Evolutionary conservation across 345 rosid genomes (phyloP).

Genomic region (Viola odorata): DNA sequence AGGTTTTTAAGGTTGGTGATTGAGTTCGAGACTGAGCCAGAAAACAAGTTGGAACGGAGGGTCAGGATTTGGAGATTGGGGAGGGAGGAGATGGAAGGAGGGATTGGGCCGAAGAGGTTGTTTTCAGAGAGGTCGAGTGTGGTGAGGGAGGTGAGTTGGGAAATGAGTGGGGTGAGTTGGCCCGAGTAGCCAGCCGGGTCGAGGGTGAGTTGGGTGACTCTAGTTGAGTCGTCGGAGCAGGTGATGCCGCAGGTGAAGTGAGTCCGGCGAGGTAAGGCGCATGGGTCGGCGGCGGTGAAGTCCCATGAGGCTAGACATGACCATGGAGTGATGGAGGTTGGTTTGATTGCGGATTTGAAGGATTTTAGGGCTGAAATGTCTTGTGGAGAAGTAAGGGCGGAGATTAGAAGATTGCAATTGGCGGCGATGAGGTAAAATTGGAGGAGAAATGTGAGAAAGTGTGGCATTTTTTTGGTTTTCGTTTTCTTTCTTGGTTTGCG

Average conservation of each 20-base stretch:
- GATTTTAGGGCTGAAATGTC: conserved; percentile 61
- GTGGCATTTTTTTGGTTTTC: not conserved
- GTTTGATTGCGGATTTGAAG: conserved; percentile 49
- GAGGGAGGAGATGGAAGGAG: conserved; percentile 58
- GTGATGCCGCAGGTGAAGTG: conserved; percentile 61
- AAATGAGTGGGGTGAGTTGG: conserved; percentile 53
- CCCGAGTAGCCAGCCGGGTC: conserved; percentile 84
- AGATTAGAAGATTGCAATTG: not conserved
- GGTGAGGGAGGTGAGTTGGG: conserved; percentile 44
- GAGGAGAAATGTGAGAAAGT: not conserved
- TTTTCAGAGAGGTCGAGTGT: conserved; percentile 71
- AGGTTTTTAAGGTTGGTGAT: conserved; percentile 40
- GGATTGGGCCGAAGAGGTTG: conserved; percentile 56
- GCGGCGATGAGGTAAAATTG: not conserved
- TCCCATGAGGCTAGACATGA: conserved; percentile 72
- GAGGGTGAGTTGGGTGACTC: conserved; percentile 60
- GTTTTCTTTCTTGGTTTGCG: not conserved
- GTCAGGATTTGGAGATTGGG: conserved; percentile 39
- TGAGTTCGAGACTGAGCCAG: conserved; percentile 50
- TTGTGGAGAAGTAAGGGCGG: conserved; percentile 16
- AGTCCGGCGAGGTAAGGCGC: conserved; percentile 59
- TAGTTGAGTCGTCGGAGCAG: conserved; percentile 48
- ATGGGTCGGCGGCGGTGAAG: conserved; percentile 54
- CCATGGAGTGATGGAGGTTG: conserved; percentile 47
- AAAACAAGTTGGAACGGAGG: conserved; percentile 71